Evolutionary conservation across 352 stramenopile genomes (phyloP), one percentile per base, ranked within the genome.

Genomic region (Globisporangium yorkense): DNA sequence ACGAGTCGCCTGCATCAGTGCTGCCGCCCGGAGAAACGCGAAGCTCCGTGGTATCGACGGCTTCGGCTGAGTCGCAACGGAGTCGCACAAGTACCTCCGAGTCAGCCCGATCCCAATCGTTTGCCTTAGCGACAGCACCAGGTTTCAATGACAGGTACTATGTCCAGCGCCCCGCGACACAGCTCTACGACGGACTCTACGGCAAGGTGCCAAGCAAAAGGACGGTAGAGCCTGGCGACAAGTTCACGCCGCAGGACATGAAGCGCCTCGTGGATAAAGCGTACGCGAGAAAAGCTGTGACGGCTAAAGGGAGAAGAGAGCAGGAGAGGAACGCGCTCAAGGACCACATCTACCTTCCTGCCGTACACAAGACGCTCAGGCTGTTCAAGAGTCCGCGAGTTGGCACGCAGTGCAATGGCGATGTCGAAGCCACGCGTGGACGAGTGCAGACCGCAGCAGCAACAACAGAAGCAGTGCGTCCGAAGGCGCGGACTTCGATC

Each of bases 301-400:
- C 59, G 0, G 15, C 31, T 3, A 59, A 51, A 12, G 50, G 64
- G 18, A 49, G 45, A 5, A 61, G 61, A 15, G 56, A 55, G 15
- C 60, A 65, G 15, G 57, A 67, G 50, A 46, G 49, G 12, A 27
- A 62, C 13, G 60, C 52, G 5, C 40, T 79, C 35, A 69, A 63
- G 21, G 48, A 69, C 21, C 57, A 64, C 20, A 67, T 76, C 37
- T 76, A 76, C 40, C 49, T 79, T 37, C 68, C 71, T 12, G 62
- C 70, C 2, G 62, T 75, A 13, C 56, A 66, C 41, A 59, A 57
- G 5, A 71, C 68, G 9, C 54, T 68, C 20, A 45, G 52, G 18
- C 31, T 39, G 27, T 65, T 65, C 33, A 47, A 49, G 24, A 47
- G 46, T n/a, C 49, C 49, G 15, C 48, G 50, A 21, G 21, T 16